Conservation (phyloP, 2,329 filamentous ascomycete species). For the Colletotrichum horii region DNA sequence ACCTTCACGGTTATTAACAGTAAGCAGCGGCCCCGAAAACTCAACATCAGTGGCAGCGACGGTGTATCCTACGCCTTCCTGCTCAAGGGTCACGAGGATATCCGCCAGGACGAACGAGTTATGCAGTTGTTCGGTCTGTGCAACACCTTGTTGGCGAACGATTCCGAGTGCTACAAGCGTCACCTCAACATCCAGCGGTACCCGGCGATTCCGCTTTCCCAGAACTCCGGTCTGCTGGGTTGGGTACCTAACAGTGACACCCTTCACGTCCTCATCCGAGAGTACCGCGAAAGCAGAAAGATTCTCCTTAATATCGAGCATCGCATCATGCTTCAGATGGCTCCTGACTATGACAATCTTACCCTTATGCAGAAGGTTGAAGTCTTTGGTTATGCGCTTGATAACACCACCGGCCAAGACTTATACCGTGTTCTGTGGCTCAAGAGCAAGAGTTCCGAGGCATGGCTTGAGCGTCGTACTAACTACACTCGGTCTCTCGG, state of each 20-base stretch:
- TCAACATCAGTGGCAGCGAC: slow-evolving; percentile 88
- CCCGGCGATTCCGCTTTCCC: slow-evolving; percentile 94
- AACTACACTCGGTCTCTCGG: slow-evolving; percentile 97
- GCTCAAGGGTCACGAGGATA: slow-evolving; percentile 99
- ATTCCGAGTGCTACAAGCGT: slow-evolving; percentile 95
- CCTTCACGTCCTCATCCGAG: slow-evolving; percentile 92
- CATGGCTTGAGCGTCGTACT: slow-evolving; percentile 97
- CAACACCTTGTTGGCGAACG: slow-evolving; percentile 92
- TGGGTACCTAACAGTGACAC: slow-evolving; percentile 99
- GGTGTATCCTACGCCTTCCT: slow-evolving; percentile 86
- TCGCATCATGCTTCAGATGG: slow-evolving; percentile 99
- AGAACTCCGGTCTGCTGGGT: slow-evolving; percentile 91
- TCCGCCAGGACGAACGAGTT: slow-evolving; percentile 96
- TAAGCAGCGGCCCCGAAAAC: slow-evolving; percentile 92
- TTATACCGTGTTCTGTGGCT: slow-evolving; percentile 97
- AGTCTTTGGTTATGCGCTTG: slow-evolving; percentile 97
- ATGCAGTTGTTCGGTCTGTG: slow-evolving; percentile 99
- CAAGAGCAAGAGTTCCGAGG: slow-evolving; percentile 97
- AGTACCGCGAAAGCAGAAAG: slow-evolving; percentile 96
- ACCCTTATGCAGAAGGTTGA: slow-evolving; percentile 99
- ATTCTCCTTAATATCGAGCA: slow-evolving; percentile 99
- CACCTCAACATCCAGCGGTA: slow-evolving; percentile 97
- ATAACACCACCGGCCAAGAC: slow-evolving; percentile 99
- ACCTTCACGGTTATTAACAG: slow-evolving; percentile 93
- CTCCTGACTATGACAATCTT: slow-evolving; percentile 96